Evolutionary conservation across 352 stramenopile species (phyloP), one percentile per base, ranked within the genome.

Genomic region (Chrysophaeum taylorii): DNA sequence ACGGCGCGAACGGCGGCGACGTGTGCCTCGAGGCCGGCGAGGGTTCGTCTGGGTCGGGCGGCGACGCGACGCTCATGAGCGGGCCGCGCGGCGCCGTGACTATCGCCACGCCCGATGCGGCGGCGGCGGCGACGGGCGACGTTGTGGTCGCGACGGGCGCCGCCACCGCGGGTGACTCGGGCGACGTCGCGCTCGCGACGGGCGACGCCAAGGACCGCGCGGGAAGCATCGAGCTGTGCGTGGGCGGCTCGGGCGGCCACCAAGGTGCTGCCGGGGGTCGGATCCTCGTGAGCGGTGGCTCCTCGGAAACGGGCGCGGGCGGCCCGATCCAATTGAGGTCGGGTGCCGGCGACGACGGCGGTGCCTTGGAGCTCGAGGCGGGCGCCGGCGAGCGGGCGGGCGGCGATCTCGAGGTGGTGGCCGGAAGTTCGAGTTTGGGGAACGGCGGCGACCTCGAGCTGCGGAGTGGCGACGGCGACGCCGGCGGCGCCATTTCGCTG

Each of bases 391-490:
- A n/a, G n/a, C n/a, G n/a, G n/a, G n/a, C n/a, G n/a, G n/a, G n/a
- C n/a, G n/a, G n/a, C n/a, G n/a, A n/a, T n/a, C n/a, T n/a, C n/a
- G n/a, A n/a, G n/a, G n/a, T n/a, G n/a, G n/a, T n/a, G n/a, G n/a
- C n/a, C n/a, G n/a, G n/a, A n/a, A n/a, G n/a, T n/a, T n/a, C n/a
- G n/a, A n/a, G n/a, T n/a, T n/a, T n/a, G n/a, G 16, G n/a, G n/a
- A 82, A 80, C 68, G 82, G 82, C 61, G 86, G 87, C 2, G 86
- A 79, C 50, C 79, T 92, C 43, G 75, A 80, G 0, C 35, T 86
- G 29, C 70, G 74, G 48, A 81, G 87, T 14, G 83, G 85, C 35
- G 81, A 79, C 52, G 85, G 85, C 42, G 79, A 84, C 38, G 62
- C 77, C 18, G 85, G 85, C 60, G 87, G 87, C 68, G 79, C 84